These are phyloP conservation scores for Microbotryum scabiosae DNA, from an alignment of 1,284 basidiomycete species.

Conservation along the genomic window DNA sequence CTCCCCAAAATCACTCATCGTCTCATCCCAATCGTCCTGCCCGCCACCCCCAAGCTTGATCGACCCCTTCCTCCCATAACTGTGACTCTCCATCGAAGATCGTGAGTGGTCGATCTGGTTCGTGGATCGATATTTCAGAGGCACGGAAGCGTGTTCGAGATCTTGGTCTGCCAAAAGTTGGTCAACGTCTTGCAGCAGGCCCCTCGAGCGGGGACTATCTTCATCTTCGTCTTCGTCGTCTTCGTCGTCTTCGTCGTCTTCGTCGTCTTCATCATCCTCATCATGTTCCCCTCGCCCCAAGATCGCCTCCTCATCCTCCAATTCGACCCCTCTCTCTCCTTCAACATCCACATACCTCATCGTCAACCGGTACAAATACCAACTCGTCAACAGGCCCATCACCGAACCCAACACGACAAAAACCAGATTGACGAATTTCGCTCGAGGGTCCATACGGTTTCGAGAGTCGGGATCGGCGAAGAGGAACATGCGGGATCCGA, in stretches of 20 bases:
- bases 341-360: slow-evolving; percentile 23
- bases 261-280: slow-evolving; percentile 48
- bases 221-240: neutral
- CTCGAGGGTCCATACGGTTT: slow-evolving; percentile 61
- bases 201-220: slow-evolving; percentile 1
- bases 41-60: too few species aligned
- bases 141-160: slow-evolving; percentile 34
- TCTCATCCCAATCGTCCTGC: too few species aligned
- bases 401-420: slow-evolving; percentile 54
- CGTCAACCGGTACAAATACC: slow-evolving; percentile 46
- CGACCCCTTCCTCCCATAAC: too few species aligned
- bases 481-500: slow-evolving; percentile 63
- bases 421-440: slow-evolving; percentile 53
- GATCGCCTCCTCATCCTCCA: slow-evolving; percentile 1
- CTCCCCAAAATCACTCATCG: too few species aligned
- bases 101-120: too few species aligned
- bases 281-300: neutral
- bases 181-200: slow-evolving; percentile 14
- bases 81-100: too few species aligned
- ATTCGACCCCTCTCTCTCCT: neutral
- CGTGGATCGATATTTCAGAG: too few species aligned
- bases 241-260: slow-evolving; percentile 59
- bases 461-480: slow-evolving; percentile 67
- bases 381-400: slow-evolving; percentile 53
- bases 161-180: slow-evolving; percentile 34